A percentile compares a stretch with the other conserved stretches of the same genome.
Evolutionary conservation across 768 basidiomycete species (phyloP).

Genomic region (Arthromyces matolae): DNA sequence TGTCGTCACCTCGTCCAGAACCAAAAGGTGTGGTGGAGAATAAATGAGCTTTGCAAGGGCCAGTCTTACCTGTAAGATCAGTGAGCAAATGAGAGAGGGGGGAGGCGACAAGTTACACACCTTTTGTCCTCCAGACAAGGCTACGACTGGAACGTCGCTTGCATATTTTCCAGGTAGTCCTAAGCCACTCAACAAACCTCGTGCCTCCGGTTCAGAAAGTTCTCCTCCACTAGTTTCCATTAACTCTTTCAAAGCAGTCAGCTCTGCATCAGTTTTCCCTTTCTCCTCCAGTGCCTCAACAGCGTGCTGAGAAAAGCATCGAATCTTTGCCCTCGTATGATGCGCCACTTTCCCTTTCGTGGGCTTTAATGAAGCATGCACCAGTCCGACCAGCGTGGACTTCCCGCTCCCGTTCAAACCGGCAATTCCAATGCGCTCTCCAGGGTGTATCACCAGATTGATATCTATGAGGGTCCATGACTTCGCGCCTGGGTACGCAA

Average conservation of each 20-base stretch:
- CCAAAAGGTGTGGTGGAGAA: constrained; percentile 48
- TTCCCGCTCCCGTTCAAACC: constrained; percentile 43
- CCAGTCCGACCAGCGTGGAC: constrained; percentile 36
- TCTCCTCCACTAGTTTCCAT: constrained; percentile 16
- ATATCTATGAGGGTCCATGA: constrained; percentile 17
- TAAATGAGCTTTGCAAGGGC: constrained; percentile 55
- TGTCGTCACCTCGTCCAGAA: constrained; percentile 64
- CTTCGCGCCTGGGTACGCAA: constrained; percentile 21
- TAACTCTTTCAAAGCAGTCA: constrained; percentile 19
- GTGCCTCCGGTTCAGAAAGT: constrained; percentile 35
- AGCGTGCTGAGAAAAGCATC: constrained; percentile 60
- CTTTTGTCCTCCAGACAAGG: constrained; percentile 56
- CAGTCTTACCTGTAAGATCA: constrained; percentile 44
- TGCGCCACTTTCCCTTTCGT: constrained; percentile 44
- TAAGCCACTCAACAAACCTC: constrained; percentile 39
- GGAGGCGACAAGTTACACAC: constrained; percentile 18
- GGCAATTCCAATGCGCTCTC: constrained; percentile 23
- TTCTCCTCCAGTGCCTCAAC: constrained; percentile 44
- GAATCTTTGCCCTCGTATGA: constrained; percentile 52
- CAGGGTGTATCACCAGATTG: constrained; percentile 22
- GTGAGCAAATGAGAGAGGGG: background rate
- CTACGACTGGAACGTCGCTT: constrained; percentile 37
- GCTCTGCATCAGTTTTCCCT: constrained; percentile 23
- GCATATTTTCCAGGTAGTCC: constrained; percentile 41
- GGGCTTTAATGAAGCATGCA: constrained; percentile 30